phyloP scores from a whole-genome alignment of 208 protist genomes.

The Leptomonas seymouri region DNA sequence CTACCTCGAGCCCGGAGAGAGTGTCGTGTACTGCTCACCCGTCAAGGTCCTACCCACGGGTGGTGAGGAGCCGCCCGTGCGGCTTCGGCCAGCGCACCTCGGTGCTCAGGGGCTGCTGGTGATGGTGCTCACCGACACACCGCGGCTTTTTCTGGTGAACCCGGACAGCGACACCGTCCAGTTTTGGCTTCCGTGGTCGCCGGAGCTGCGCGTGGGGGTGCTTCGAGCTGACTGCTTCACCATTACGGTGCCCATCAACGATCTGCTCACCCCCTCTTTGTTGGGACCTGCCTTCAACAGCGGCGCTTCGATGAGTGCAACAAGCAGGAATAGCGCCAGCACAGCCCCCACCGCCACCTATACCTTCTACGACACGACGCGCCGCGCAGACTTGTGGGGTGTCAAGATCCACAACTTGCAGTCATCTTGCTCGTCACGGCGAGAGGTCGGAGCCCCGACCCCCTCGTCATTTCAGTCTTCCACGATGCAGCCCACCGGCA shows the following conservation, averaged over 20 bases:
- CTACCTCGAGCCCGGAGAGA: slow-evolving; percentile 48
- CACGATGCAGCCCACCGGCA: slow-evolving; percentile 1
- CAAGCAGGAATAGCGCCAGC: background rate
- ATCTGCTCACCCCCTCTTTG: slow-evolving; percentile 8
- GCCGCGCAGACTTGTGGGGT: slow-evolving; percentile 58
- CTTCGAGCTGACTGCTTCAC: slow-evolving; percentile 38
- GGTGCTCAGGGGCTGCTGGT: slow-evolving; percentile 21
- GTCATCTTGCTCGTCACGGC: background rate
- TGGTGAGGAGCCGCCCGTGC: background rate
- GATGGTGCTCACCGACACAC: slow-evolving; percentile 70
- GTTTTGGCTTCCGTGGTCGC: slow-evolving; percentile 38
- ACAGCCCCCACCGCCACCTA: slow-evolving; percentile 20
- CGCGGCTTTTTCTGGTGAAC: slow-evolving; percentile 70
- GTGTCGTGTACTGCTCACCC: slow-evolving; percentile 55
- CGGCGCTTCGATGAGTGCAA: background rate
- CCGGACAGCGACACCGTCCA: slow-evolving; percentile 25
- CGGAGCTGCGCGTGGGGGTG: slow-evolving; percentile 40
- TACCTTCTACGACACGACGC: slow-evolving; percentile 39
- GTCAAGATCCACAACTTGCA: slow-evolving; percentile 38
- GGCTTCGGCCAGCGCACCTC: background rate
- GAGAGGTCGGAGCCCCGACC: background rate
- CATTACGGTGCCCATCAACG: slow-evolving; percentile 16
- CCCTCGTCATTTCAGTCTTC: background rate
- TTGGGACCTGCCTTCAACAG: slow-evolving; percentile 1
- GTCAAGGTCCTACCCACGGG: slow-evolving; percentile 31